Conservation (phyloP, 768 basidiomycete species). For the Trametes villosa region DNA sequence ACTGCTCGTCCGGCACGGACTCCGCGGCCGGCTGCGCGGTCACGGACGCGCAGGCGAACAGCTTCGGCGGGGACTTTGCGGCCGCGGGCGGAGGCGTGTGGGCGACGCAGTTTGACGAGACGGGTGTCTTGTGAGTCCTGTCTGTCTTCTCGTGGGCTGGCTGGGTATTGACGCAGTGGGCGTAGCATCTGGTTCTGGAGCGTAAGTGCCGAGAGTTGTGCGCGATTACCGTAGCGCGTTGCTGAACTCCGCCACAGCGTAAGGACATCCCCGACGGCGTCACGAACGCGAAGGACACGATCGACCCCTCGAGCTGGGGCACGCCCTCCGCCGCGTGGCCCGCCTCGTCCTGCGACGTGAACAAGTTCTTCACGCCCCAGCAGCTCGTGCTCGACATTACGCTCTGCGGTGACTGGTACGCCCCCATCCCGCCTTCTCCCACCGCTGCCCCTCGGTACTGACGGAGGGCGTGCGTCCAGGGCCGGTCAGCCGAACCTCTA, state of each 20-base stretch:
- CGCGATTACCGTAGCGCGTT: no score
- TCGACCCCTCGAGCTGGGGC: conserved; percentile 48
- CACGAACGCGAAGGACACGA: conserved; percentile 33
- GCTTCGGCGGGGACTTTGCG: conserved; percentile 47
- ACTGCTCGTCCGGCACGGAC: conserved; percentile 36
- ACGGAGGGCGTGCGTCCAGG: conserved; percentile 41
- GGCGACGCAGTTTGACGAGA: conserved; percentile 67
- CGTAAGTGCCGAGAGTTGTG: conserved; percentile 39
- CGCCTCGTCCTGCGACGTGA: conserved; percentile 45
- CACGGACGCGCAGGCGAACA: conserved; percentile 39
- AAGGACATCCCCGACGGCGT: conserved; percentile 29
- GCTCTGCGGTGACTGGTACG: conserved; percentile 56
- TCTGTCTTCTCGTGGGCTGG: conserved; percentile 27
- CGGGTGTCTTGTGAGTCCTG: conserved; percentile 49
- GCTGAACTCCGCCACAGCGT: no score
- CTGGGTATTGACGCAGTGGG: background rate
- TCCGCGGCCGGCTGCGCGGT: conserved; percentile 24
- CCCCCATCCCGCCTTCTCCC: background rate
- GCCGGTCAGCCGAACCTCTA: conserved; percentile 54
- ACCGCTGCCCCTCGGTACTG: conserved; percentile 11
- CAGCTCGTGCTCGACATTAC: conserved; percentile 58
- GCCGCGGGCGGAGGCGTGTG: conserved; percentile 61
- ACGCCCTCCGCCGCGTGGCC: conserved; percentile 48
- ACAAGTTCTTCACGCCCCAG: conserved; percentile 49
- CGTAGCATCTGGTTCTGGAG: conserved; percentile 54